Evolutionary conservation across 495 filamentous ascomycete species (phyloP), one percentile per base, ranked within the genome.

Genomic region (Echria macrotheca): DNA sequence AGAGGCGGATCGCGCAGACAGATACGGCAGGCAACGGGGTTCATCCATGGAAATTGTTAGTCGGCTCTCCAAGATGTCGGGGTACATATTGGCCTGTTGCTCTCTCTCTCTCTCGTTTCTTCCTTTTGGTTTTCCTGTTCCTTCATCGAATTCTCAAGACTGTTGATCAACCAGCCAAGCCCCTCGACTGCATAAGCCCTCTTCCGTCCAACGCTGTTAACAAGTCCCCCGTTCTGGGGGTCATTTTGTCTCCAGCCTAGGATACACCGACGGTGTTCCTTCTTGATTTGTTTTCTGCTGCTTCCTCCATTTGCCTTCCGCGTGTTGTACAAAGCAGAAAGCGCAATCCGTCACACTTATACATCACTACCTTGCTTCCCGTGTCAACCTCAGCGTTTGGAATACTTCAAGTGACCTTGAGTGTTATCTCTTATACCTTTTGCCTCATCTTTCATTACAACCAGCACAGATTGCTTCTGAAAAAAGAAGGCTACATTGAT

Each of bases 401-500:
- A n/a, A n/a, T n/a, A n/a, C n/a, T n/a, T n/a, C n/a, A n/a, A n/a
- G n/a, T n/a, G n/a, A n/a, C n/a, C n/a, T n/a, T n/a, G n/a, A n/a
- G n/a, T 31, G 28, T 12, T 31, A 31, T 31, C 28, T 31, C 6
- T 6, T 31, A 31, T 31, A n/a, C 12, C 6, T 31, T 12, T 31
- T 31, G 28, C 28, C 28, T 31, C 28, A 12, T 31, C 28, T 31
- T 31, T 12, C 28, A 12, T 31, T 6, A 6, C 28, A 31, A 31
- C 12, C 28, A 6, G 12, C 14, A 21, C n/a, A 50, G 58, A 46
- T 49, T 49, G 26, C 26, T 56, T 56, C 50, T 45, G 48, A 38
- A 26, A 67, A n/a, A n/a, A n/a, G n/a, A 68, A 63, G 50, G 52
- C 66, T 44, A 69, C 44, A 78, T 87, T 83, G 81, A 87, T 87